A percentile compares a stretch with the other conserved stretches of the same genome.
Evolutionary conservation across 768 basidiomycete genomes (phyloP).

Genomic region (Ramaria rubella): DNA sequence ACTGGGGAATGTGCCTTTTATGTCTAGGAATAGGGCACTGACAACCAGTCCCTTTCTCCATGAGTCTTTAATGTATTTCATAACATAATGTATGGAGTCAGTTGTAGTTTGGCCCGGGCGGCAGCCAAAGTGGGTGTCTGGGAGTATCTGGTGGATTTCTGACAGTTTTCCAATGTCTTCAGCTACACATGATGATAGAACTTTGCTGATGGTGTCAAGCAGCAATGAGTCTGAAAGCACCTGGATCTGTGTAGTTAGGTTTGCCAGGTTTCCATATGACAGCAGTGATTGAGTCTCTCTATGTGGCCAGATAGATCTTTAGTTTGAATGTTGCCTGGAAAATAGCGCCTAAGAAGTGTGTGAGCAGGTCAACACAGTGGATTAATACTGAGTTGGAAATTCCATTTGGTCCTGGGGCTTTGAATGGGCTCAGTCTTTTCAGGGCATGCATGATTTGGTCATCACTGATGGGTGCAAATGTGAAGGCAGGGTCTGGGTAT

Average conservation of each 20-base stretch:
- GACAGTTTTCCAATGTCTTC: slow-evolving; percentile 20
- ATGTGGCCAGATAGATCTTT: slow-evolving; percentile 22
- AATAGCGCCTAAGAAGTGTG: slow-evolving; percentile 18
- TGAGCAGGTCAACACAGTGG: slow-evolving; percentile 18
- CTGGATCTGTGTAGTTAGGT: slow-evolving; percentile 26
- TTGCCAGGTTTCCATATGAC: slow-evolving; percentile 32
- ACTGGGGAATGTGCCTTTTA: too few relatives aligned
- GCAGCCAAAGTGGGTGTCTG: slow-evolving; percentile 33
- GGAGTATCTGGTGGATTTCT: slow-evolving; percentile 30
- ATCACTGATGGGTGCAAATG: slow-evolving; percentile 18
- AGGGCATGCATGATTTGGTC: slow-evolving; percentile 24
- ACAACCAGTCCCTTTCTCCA: slow-evolving; percentile 29
- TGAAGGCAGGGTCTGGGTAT: slow-evolving; percentile 24
- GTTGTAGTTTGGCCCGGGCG: slow-evolving; percentile 33
- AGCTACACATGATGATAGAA: slow-evolving; percentile 19
- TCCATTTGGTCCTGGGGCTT: slow-evolving; percentile 22
- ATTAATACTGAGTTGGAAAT: slow-evolving; percentile 30
- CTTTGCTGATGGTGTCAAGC: slow-evolving; percentile 26
- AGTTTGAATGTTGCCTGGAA: slow-evolving; percentile 24
- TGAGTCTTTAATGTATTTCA: slow-evolving; percentile 29
- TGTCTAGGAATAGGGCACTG: slow-evolving; percentile 34
- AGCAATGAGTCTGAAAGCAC: slow-evolving; percentile 36
- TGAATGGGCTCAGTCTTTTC: slow-evolving; percentile 11
- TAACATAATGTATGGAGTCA: slow-evolving; percentile 29
- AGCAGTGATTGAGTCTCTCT: slow-evolving; percentile 25